Conservation (phyloP, 176 grass and related monocot genomes). For the Oryza nivara region DNA sequence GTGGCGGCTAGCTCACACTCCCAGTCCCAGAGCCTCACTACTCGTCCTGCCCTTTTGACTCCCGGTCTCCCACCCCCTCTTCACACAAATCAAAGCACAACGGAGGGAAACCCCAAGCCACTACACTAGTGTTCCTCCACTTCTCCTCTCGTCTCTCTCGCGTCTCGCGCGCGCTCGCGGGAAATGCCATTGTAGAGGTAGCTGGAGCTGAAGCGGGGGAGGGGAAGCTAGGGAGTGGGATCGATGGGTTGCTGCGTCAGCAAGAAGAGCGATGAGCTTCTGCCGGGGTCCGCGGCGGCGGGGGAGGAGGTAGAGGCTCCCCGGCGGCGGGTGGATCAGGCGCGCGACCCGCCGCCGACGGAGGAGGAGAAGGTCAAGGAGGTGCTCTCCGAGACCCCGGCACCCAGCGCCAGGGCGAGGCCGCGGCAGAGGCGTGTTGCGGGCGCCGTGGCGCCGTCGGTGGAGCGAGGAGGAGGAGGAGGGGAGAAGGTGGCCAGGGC, state of each 20-base stretch:
- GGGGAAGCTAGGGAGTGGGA: neutral
- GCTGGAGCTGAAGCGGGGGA: slow-evolving; percentile 6
- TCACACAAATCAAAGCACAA: slow-evolving; percentile 52
- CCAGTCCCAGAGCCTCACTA: neutral
- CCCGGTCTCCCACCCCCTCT: slow-evolving; percentile 40
- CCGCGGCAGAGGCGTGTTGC: slow-evolving; percentile 32
- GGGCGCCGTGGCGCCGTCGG: slow-evolving; percentile 39
- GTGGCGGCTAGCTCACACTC: no score
- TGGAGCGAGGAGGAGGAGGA: slow-evolving; percentile 2
- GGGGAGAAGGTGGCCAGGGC: slow-evolving; percentile 15
- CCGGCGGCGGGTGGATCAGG: slow-evolving; percentile 28
- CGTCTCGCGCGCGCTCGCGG: neutral
- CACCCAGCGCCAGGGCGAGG: slow-evolving; percentile 42
- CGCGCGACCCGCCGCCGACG: slow-evolving; percentile 47
- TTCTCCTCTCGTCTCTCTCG: neutral
- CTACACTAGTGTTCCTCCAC: neutral
- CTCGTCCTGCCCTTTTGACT: slow-evolving; percentile 41
- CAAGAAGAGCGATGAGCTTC: slow-evolving; percentile 38
- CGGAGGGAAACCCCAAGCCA: slow-evolving; percentile 59
- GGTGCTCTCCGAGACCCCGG: slow-evolving; percentile 84
- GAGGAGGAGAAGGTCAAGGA: slow-evolving; percentile 96
- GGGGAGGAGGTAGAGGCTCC: neutral
- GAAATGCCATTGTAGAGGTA: slow-evolving; percentile 35
- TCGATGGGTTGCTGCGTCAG: slow-evolving; percentile 59
- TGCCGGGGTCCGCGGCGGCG: neutral